Evolutionary conservation across 1,284 basidiomycete genomes (phyloP), one percentile per base, ranked within the genome.

Genomic region (Fomitopsis pinicola): DNA sequence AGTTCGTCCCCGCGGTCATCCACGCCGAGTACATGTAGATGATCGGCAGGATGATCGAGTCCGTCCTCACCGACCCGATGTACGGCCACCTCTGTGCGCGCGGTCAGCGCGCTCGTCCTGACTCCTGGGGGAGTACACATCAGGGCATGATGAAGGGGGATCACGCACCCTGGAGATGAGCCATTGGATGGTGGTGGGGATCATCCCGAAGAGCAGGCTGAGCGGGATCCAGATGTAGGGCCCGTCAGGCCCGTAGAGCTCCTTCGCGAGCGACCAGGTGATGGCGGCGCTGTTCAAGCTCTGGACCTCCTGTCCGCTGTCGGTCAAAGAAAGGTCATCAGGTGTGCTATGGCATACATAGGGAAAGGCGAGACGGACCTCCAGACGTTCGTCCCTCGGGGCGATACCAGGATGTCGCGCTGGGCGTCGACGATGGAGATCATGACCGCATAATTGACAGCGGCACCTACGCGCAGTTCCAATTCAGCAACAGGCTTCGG

Each of bases 211-310:
- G 26, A 85, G 58, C 61, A 86, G 69, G 50, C 77, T 75, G 68
- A 85, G 71, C 0, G 84, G 85, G 40, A 86, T 75, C 63, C 83
- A 77, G 64, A 81, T 78, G 66, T 86, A 86, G 3, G 80, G 81
- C 0, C 82, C 82, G 42, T 75, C 69, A 33, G 75, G 75, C 1
- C 83, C 76, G 67, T 85, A 88, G 22, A 88, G 73, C 59, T 83
- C 69, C 62, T 83, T 83, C 2, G 84, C 84, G 68, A 90, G 77
- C 2, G 84, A 74, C 88, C 88, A 87, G 65, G 89, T 69, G 30
- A 90, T 77, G 0, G 88, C 86, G 52, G 84, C 80, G 22, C 81
- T 85, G 73, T 89, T 89, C 53, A 68, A 59, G 48, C 63, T 69
- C 64, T 71, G 69, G 1, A 62, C 58, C 22, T 59, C 44, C 59